These are phyloP conservation scores for Alternaria brassicicola DNA, from an alignment of 2,329 filamentous ascomycete species.

Conservation along the genomic window DNA sequence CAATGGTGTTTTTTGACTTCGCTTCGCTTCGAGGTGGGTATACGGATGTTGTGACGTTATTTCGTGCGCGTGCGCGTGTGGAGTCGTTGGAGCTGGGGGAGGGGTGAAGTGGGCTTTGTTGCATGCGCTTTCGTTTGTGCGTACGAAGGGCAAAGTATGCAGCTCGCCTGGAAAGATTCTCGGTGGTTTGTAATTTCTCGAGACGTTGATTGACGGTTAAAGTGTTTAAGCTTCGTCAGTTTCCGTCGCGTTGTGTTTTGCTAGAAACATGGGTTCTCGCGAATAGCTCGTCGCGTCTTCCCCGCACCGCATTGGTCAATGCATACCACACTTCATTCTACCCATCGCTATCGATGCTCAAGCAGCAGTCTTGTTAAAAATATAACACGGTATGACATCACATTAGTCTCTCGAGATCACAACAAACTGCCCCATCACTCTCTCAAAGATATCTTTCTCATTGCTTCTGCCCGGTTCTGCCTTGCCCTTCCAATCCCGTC, in stretches of 20 bases:
- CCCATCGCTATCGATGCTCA: neutral
- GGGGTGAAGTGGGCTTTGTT: neutral
- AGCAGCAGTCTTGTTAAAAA: neutral
- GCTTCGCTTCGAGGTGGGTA: no score
- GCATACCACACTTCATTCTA: neutral
- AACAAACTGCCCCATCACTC: neutral
- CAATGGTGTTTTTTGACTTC: neutral
- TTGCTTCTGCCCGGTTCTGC: conserved; percentile 4
- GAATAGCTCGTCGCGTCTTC: conserved; percentile 16
- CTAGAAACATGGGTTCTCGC: neutral
- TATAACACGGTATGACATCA: neutral
- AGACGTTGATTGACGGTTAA: neutral
- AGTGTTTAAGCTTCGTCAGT: neutral
- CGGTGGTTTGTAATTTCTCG: neutral
- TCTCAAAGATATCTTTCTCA: conserved; percentile 21
- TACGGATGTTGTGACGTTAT: neutral
- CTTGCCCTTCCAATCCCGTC: neutral
- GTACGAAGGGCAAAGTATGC: no score
- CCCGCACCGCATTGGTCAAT: conserved; percentile 16
- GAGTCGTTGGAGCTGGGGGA: neutral
- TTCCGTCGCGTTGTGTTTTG: neutral
- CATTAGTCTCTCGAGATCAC: neutral
- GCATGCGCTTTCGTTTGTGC: neutral
- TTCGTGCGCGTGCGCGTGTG: neutral
- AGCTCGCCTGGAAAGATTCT: neutral